Conservation (phyloP, 2,329 filamentous ascomycete species). For the Ascomycota sp. region DNA sequence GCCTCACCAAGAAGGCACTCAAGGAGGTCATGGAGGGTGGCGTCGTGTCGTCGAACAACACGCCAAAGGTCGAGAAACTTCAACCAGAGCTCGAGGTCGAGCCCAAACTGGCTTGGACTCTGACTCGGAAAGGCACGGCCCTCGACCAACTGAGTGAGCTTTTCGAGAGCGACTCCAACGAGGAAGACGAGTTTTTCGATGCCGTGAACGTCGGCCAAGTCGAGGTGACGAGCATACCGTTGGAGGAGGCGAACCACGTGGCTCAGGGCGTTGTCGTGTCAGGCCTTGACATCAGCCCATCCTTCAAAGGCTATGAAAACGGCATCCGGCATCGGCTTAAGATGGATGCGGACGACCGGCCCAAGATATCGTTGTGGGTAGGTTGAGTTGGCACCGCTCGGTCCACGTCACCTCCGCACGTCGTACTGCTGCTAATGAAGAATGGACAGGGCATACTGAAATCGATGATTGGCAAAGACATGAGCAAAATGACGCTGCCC, state of each 20-base stretch:
- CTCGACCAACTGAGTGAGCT: constrained; percentile 53
- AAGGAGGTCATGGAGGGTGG: constrained; percentile 57
- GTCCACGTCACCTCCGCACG: too few species aligned
- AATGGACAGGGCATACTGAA: constrained; percentile 66
- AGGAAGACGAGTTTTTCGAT: constrained; percentile 91
- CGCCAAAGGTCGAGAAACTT: constrained; percentile 9
- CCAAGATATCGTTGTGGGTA: constrained; percentile 93
- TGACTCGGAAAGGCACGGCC: constrained; percentile 38
- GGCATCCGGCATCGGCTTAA: constrained; percentile 61
- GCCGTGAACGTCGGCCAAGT: constrained; percentile 87
- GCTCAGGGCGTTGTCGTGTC: constrained; percentile 21
- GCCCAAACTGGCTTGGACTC: constrained; percentile 17
- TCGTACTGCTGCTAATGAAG: too few species aligned
- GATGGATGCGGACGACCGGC: constrained; percentile 79
- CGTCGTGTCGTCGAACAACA: constrained; percentile 13
- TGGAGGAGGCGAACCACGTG: constrained; percentile 20
- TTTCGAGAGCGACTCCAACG: constrained; percentile 63
- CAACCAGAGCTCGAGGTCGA: constrained; percentile 13
- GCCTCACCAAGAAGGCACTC: constrained; percentile 71
- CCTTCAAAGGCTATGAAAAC: constrained; percentile 83
- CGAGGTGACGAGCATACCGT: constrained; percentile 51
- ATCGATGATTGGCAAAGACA: constrained; percentile 99
- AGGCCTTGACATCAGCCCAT: constrained; percentile 46
- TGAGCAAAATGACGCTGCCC: constrained; percentile 98
- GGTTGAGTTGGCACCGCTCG: too few species aligned